Evolutionary conservation across 805 yeast species (phyloP), one percentile per base, ranked within the genome.

Genomic region (Wilhelminamyces savonicus): DNA sequence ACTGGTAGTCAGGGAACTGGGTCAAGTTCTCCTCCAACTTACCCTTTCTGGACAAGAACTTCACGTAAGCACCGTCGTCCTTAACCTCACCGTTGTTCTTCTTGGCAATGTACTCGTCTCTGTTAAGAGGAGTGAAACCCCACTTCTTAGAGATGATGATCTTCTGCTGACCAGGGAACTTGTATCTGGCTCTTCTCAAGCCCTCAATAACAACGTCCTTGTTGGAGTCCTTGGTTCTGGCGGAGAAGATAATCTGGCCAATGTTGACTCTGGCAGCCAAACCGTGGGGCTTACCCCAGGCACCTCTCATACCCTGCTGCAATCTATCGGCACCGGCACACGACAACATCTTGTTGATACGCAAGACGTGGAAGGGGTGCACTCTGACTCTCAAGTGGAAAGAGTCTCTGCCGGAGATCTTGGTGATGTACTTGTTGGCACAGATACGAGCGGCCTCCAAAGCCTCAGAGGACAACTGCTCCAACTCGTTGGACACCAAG

Each of bases 311-410:
- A 88, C 98, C 98, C 78, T 92, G 97, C 78, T 92, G 98, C 75
- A 92, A 82, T 84, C 98, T 87, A 90, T 92, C 98, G 69, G 98
- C 98, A 85, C 98, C 98, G 77, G 98, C 98, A 80, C 98, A 92
- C 65, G 98, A 92, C 95, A 92, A 87, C 98, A 92, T 92, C 86
- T 92, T 92, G 92, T 92, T 92, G 79, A 92, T 92, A 76, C 98
- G 83, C 71, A 92, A 81, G 54, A 92, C 98, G 81, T 92, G 98
- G 97, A 84, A 92, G 58, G 98, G 98, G 75, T 92, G 98, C 63
- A 88, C 97, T 78, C 98, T 88, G 71, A 92, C 86, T 78, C 98
- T 87, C 78, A 92, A 78, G 78, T 92, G 98, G 98, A 92, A 92
- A 57, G 97, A 76, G 62, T 92, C 98, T 82, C 97, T 86, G 69